Base-by-base conservation (phyloP, 257 asterid genomes). In the Misopates orontium region DNA sequence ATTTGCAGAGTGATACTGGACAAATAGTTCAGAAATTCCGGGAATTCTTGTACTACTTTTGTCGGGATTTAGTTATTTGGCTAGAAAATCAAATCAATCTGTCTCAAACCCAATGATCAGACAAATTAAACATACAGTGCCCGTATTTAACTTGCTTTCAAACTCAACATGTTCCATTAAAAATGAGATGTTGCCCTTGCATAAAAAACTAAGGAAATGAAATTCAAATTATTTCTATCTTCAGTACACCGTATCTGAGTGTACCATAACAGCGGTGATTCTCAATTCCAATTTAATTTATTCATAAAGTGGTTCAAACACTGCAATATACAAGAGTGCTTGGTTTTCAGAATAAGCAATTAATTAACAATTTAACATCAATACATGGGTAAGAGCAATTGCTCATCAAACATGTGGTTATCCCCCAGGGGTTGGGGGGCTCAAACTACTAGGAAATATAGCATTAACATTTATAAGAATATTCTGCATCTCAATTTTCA, bases 201-300 rank as follows among this genome's bases (percentile, higher is more conserved):
- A 28, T 28, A 28, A 28, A 28, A 28, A 28, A 28, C 2, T 2
- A 28, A 28, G 6, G 6, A 2, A 28, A 56, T 56, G 64, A 58
- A 28, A 68, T 36, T 28, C 64, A 62, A 65, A 23, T 44, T 31
- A 47, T 20, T 61, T 22, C 44, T 60, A 45, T 61, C 22, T 47
- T 61, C 25, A 36, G 36, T 25, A 63, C 19, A 51, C 60, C 64
- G 19, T n/a, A 66, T 56, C 64, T 31, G 20, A 61, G 70, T n/a
- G n/a, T 57, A 48, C 24, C 51, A 24, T 62, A 64, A 14, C 54
- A 66, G 39, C 60, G 64, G 55, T 69, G 69, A 60, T 78, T 70
- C 60, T 40, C 45, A 44, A 68, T 40, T 62, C 22, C 49, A 50
- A 44, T 11, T 36, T 40, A 71, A 56, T 17, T 57, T 16, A 51